Percentiles rank a stretch among this genome's conserved stretches.
These are phyloP conservation scores for Leptographium flavum DNA, from an alignment of 2,329 filamentous ascomycete genomes.

Conservation along the genomic window DNA sequence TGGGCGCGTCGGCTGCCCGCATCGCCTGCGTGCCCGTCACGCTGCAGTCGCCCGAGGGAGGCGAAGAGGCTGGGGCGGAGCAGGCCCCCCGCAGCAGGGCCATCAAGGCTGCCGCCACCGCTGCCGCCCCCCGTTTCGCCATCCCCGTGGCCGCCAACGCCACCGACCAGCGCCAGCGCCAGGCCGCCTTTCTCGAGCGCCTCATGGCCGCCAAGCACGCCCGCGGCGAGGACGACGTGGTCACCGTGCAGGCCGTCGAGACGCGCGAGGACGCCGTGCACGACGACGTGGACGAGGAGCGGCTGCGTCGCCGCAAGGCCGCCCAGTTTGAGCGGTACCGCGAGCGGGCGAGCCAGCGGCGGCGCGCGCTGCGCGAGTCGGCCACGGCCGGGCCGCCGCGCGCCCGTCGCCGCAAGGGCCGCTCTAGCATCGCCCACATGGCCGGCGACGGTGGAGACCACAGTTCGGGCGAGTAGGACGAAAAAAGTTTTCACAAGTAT, in stretches of 20 bases:
- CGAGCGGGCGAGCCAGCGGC: neutral
- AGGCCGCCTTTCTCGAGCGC: slow-evolving; percentile 12
- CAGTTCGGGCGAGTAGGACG: neutral
- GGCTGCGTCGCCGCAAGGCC: neutral
- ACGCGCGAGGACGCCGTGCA: slow-evolving; percentile 5
- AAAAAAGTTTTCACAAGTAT: too few species aligned
- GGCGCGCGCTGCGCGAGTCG: neutral
- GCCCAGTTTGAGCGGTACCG: slow-evolving; percentile 3
- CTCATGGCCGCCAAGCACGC: slow-evolving; percentile 13
- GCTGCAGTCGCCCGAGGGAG: slow-evolving; percentile 5
- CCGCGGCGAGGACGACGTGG: slow-evolving; percentile 11
- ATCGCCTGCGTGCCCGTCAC: slow-evolving; percentile 10
- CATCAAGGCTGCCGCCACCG: neutral
- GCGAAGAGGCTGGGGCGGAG: too few species aligned
- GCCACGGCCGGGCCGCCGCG: too few species aligned
- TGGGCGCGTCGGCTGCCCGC: slow-evolving; percentile 17
- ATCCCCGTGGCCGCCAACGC: slow-evolving; percentile 10
- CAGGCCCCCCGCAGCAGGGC: too few species aligned
- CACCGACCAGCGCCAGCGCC: slow-evolving; percentile 8
- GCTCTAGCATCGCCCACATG: neutral
- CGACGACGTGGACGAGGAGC: slow-evolving; percentile 7
- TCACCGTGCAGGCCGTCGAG: slow-evolving; percentile 13
- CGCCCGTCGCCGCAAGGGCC: too few species aligned
- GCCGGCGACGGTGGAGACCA: neutral
- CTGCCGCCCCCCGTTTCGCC: slow-evolving; percentile 4